phyloP scores from a whole-genome alignment of 2,329 filamentous ascomycete genomes.

The Fulvia fulva region DNA sequence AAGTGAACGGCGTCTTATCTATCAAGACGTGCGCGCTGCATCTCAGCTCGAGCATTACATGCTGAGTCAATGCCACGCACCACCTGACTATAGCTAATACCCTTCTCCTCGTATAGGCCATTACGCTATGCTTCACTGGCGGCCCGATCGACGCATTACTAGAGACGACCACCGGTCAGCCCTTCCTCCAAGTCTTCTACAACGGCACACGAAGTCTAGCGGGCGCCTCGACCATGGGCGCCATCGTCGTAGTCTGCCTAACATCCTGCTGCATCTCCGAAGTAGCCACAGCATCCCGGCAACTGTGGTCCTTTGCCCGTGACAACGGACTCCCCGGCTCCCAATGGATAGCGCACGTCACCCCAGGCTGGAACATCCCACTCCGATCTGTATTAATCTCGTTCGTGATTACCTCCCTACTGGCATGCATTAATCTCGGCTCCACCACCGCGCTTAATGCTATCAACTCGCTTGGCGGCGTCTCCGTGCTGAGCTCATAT shows the following conservation, averaged over 20 bases:
- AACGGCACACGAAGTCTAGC: conserved; percentile 32
- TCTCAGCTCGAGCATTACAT: no score
- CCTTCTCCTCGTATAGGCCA: no score
- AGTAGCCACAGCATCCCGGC: conserved; percentile 38
- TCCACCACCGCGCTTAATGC: conserved; percentile 41
- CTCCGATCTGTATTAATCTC: conserved; percentile 8
- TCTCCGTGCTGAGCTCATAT: conserved; percentile 40
- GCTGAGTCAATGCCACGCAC: no score
- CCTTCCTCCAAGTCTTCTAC: conserved; percentile 36
- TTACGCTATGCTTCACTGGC: conserved; percentile 35
- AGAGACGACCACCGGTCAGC: conserved; percentile 24
- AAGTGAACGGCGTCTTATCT: no score
- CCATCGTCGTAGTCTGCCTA: conserved; percentile 34
- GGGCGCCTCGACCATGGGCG: conserved; percentile 29
- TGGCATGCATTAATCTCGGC: conserved; percentile 32
- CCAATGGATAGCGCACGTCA: conserved; percentile 10
- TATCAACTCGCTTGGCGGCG: conserved; percentile 39
- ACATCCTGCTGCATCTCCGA: conserved; percentile 32
- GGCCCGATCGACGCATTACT: conserved; percentile 31
- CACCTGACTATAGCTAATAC: no score
- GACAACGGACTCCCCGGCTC: conserved; percentile 7
- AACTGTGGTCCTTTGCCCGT: conserved; percentile 31
- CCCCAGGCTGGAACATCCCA: conserved; percentile 11
- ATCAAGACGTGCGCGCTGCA: no score
- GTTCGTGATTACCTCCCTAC: conserved; percentile 7